A percentile compares a stretch with the other conserved stretches of the same genome.
These are phyloP conservation scores for Verticillium tricorpus DNA, from an alignment of 2,329 filamentous ascomycete genomes.

Conservation along the genomic window DNA sequence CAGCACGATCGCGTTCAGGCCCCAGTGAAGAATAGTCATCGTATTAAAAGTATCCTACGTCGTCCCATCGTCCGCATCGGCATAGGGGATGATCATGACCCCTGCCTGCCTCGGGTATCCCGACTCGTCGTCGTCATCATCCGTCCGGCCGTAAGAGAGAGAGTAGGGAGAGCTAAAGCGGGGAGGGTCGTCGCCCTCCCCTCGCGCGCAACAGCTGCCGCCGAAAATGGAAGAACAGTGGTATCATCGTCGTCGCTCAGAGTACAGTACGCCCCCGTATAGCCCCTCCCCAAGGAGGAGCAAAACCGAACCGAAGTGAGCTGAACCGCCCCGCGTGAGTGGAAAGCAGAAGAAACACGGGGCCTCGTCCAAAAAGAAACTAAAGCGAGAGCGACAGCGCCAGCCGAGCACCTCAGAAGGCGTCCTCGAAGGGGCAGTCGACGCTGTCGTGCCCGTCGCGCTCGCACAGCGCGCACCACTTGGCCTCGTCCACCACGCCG, in stretches of 20 bases:
- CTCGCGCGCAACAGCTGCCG: neutral
- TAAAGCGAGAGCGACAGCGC: neutral
- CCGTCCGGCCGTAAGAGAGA: neutral
- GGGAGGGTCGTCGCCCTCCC: neutral
- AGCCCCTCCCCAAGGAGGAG: neutral
- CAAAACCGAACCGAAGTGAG: neutral
- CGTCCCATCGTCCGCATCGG: neutral
- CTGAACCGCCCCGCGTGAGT: too few relatives aligned
- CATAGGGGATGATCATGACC: neutral
- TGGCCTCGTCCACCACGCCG: constrained; percentile 72
- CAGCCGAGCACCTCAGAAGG: constrained; percentile 40
- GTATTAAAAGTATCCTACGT: neutral
- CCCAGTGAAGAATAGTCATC: neutral
- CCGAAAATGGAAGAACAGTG: neutral
- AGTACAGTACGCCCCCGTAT: neutral
- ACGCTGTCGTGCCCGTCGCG: constrained; percentile 95
- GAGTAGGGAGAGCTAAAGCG: neutral
- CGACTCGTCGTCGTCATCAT: neutral
- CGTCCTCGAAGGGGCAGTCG: constrained; percentile 88
- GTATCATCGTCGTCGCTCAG: neutral
- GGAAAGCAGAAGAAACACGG: neutral
- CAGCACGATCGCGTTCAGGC: too few relatives aligned
- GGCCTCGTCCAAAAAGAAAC: neutral
- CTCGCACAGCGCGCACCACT: constrained; percentile 97
- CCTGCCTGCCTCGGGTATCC: neutral